Percentiles rank a stretch among this genome's conserved stretches.
Evolutionary conservation across 352 stramenopile species (phyloP).

Genomic region (Elongisporangium undulatum): DNA sequence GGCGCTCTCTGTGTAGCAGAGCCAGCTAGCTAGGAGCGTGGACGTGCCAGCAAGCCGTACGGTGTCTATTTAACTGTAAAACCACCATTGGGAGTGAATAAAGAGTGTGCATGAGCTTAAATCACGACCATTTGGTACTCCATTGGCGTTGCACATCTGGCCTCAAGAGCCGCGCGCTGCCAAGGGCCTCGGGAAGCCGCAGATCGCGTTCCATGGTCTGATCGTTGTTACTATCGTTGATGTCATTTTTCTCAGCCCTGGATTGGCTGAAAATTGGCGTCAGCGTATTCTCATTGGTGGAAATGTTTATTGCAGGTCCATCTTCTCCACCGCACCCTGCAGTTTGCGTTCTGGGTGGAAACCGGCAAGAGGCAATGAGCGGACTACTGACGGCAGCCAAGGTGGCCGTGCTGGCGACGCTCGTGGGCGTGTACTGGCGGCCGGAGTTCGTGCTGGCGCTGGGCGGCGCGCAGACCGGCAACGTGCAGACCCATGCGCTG

Average conservation of each 20-base stretch:
- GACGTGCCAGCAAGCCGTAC: background rate
- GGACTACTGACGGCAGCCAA: conserved; percentile 30
- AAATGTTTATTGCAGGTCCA: background rate
- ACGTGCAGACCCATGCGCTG: conserved; percentile 44
- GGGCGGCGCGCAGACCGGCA: conserved; percentile 22
- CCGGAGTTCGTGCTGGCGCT: conserved; percentile 39
- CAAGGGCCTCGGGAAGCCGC: background rate
- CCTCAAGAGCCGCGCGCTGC: background rate
- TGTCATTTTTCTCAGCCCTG: background rate
- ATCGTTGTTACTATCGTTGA: background rate
- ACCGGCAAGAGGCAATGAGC: background rate
- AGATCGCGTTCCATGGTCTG: too few species aligned
- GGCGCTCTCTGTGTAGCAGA: conserved; percentile 20
- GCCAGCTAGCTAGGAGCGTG: background rate
- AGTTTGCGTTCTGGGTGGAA: background rate
- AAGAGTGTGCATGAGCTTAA: background rate
- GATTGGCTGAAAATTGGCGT: too few species aligned
- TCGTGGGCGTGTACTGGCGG: conserved; percentile 41
- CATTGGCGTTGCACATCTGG: background rate
- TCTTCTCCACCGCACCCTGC: background rate
- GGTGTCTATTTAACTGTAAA: background rate
- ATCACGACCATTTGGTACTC: background rate
- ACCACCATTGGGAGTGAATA: background rate
- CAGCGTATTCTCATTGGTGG: background rate
- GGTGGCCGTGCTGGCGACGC: conserved; percentile 29